phyloP scores from a whole-genome alignment of 2,329 filamentous ascomycete genomes.

The Aschersonia sp. region DNA sequence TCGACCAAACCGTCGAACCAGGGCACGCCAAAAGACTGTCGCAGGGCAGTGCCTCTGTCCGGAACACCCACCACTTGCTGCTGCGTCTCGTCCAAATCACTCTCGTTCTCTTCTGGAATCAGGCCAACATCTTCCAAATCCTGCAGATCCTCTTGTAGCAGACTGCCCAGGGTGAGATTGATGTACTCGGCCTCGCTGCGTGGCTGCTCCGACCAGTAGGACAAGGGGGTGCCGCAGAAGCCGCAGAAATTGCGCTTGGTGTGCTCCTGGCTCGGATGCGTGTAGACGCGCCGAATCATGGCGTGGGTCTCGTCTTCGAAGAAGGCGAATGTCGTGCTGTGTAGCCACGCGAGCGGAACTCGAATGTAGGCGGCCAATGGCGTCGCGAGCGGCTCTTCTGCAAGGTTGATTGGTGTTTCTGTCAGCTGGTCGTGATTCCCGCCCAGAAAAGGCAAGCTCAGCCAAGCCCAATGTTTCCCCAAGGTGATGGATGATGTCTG shows the following conservation, averaged over 20 bases:
- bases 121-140: conserved; percentile 61
- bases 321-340: conserved; percentile 58
- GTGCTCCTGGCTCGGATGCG: conserved; percentile 39
- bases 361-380: conserved; percentile 71
- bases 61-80: neutral
- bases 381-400: conserved; percentile 52
- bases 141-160: conserved; percentile 55
- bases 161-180: conserved; percentile 65
- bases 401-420: neutral
- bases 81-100: conserved; percentile 11
- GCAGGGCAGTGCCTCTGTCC: conserved; percentile 16
- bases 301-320: conserved; percentile 63
- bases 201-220: conserved; percentile 68
- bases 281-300: conserved; percentile 53
- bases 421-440: neutral
- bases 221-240: conserved; percentile 76
- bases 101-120: conserved; percentile 34
- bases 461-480: neutral
- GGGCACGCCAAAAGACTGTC: conserved; percentile 56
- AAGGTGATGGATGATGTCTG: neutral
- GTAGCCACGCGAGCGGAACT: conserved; percentile 70
- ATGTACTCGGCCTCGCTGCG: conserved; percentile 61
- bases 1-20: conserved; percentile 79
- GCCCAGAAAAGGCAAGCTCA: neutral
- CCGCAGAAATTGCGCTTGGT: conserved; percentile 74